Percentiles rank a stretch among this genome's conserved stretches.
Evolutionary conservation across 148 eudicot species (phyloP).

Genomic region (Arctostaphylos glauca): DNA sequence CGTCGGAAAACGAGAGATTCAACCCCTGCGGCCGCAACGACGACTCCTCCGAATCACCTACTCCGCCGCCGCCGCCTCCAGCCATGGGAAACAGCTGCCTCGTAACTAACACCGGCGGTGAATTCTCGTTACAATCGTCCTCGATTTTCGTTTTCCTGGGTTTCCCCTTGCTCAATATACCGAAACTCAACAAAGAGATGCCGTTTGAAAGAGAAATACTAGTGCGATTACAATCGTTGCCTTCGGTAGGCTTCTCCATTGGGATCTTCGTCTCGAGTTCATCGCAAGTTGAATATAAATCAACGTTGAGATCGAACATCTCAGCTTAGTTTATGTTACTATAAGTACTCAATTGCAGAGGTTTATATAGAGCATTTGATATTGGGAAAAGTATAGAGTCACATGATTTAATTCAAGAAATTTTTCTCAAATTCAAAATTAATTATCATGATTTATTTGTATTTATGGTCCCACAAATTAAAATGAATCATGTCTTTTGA

Average conservation of each 20-base stretch:
- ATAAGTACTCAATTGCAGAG: neutral
- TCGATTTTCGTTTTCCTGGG: slow-evolving; percentile 6
- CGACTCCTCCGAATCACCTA: slow-evolving; percentile 10
- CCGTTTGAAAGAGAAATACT: slow-evolving; percentile 13
- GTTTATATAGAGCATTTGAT: neutral
- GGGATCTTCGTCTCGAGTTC: slow-evolving; percentile 6
- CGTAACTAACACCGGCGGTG: slow-evolving; percentile 27
- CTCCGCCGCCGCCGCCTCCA: neutral
- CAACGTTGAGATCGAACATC: slow-evolving; percentile 47
- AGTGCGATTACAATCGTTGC: slow-evolving; percentile 21
- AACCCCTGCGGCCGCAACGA: slow-evolving; percentile 41
- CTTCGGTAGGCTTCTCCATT: slow-evolving; percentile 12
- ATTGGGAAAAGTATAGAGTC: too few relatives aligned
- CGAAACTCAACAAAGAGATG: slow-evolving; percentile 20
- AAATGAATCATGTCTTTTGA: too few relatives aligned
- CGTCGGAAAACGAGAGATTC: slow-evolving; percentile 49
- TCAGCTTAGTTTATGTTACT: neutral
- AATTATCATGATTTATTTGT: too few relatives aligned
- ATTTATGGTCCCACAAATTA: too few relatives aligned
- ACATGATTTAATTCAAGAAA: too few relatives aligned
- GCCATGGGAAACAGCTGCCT: slow-evolving; percentile 50
- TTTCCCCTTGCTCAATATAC: slow-evolving; percentile 17
- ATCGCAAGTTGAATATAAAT: slow-evolving; percentile 12
- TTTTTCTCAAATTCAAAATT: too few relatives aligned
- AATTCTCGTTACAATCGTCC: neutral